Conservation (phyloP, 441 rosid genomes). For the Sinapis alba region DNA sequence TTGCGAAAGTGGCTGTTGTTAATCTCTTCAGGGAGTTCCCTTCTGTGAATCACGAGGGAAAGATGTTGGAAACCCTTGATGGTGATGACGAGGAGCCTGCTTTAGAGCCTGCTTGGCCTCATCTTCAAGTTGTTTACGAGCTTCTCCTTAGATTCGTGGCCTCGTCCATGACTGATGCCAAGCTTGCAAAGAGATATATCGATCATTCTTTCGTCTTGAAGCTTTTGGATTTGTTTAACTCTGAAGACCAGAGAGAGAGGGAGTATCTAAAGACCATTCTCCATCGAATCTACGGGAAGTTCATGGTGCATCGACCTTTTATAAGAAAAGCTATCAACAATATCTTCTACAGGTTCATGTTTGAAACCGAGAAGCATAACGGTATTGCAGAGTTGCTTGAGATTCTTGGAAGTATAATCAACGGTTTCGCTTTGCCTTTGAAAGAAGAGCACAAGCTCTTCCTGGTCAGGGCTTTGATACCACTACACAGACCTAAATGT, state of each 20-base stretch:
- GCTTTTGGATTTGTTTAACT: conserved; percentile 79
- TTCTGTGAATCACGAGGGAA: conserved; percentile 53
- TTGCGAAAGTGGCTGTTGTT: conserved; percentile 62
- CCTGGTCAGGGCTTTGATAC: conserved; percentile 76
- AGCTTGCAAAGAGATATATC: conserved; percentile 80
- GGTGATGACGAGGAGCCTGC: conserved; percentile 77
- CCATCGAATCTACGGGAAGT: conserved; percentile 76
- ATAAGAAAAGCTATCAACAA: conserved; percentile 81
- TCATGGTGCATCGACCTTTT: conserved; percentile 84
- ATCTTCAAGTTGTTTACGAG: conserved; percentile 81
- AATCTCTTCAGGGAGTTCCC: conserved; percentile 78
- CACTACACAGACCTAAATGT: conserved; percentile 86
- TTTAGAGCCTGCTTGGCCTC: conserved; percentile 83
- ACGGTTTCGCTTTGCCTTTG: conserved; percentile 84
- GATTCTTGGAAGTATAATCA: conserved; percentile 74
- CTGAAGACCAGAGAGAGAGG: conserved; percentile 89
- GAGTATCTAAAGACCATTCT: conserved; percentile 83
- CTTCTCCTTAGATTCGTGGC: conserved; percentile 80
- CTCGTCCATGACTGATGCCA: conserved; percentile 79
- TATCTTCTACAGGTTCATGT: conserved; percentile 70
- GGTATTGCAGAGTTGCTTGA: conserved; percentile 72
- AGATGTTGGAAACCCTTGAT: conserved; percentile 59
- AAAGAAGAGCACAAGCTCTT: conserved; percentile 94
- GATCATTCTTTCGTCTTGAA: conserved; percentile 86
- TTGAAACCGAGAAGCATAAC: conserved; percentile 68